Evolutionary conservation across 306 rosid genomes (phyloP), one percentile per base, ranked within the genome.

Genomic region (Fragaria ananassa): DNA sequence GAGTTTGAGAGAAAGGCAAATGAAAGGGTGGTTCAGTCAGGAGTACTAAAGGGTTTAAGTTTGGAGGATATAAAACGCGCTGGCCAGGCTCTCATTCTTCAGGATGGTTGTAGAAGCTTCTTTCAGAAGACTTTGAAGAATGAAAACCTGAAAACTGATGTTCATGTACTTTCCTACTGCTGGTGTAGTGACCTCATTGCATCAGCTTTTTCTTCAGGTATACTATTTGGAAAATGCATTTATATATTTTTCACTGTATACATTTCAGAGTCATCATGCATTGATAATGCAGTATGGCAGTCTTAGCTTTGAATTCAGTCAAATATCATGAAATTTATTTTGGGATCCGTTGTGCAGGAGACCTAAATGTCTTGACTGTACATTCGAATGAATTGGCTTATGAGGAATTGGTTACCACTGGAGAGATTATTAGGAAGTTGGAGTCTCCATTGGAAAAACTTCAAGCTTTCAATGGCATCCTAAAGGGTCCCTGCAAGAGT

Each of bases 151-250:
- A 70, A 51, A 42, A 17, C 70, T 1, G 73, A 75, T 51, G 72
- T 75, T 62, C 84, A 75, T 27, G 58, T 81, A 17, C 79, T 81
- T 41, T 81, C 84, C 18, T 47, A 75, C 61, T 75, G 76, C 42
- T 75, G 80, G 84, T 81, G 76, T 31, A 56, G 79, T 70, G 80
- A 81, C 6, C 60, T 75, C 50, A 81, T 81, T 42, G 11, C 44
- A 70, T 61, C 76, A 39, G 80, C 80, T 41, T 70, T 81, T 61
- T 81, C 84, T 37, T 69, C 84, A 74, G 83, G 83, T 79, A 79
- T 12, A 50, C 25, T 54, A 41, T 7, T 19, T 17, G 7, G 49
- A 39, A 35, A 23, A 5, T 76, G 37, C 31, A 14, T 67, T 23
- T 58, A 31, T 10, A 31, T 10, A 10, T 62, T 42, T 29, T 76